These are phyloP conservation scores for Thuidium tamariscinum DNA, from an alignment of 225 moss, liverwort and hornwort species.

Conservation along the genomic window DNA sequence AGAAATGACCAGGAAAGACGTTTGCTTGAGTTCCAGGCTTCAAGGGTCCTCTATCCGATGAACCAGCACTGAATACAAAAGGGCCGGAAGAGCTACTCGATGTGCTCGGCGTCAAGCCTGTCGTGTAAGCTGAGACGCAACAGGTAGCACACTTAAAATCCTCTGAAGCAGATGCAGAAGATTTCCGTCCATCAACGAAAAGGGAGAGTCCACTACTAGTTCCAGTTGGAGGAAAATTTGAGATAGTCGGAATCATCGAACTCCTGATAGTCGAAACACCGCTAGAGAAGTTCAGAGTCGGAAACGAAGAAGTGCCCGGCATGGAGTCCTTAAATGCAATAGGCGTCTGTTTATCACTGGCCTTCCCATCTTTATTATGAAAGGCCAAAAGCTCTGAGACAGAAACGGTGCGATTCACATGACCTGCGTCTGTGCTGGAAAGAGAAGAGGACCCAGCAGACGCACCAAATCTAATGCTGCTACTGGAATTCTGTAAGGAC, in stretches of 20 bases:
- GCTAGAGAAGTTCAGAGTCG: slow-evolving; percentile 21
- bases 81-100: slow-evolving; percentile 19
- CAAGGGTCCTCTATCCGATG: not conserved
- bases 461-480: slow-evolving; percentile 14
- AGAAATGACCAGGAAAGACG: not conserved
- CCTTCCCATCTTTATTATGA: slow-evolving; percentile 28
- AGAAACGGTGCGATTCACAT: slow-evolving; percentile 38
- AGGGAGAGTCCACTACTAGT: not conserved
- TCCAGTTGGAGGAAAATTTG: too few species aligned
- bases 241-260: too few species aligned
- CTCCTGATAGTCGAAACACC: not conserved
- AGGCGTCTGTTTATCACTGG: slow-evolving; percentile 2
- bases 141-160: slow-evolving; percentile 5
- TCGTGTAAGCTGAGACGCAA: slow-evolving; percentile 5
- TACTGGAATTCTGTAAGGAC: not conserved
- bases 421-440: slow-evolving; percentile 29
- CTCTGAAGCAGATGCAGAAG: not conserved
- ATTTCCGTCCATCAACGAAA: not conserved
- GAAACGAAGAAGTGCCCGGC: slow-evolving; percentile 24
- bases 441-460: slow-evolving; percentile 10
- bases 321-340: slow-evolving; percentile 4
- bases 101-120: slow-evolving; percentile 14
- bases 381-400: slow-evolving; percentile 48
- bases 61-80: slow-evolving; percentile 68
- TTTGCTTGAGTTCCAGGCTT: slow-evolving; percentile 10